Conservation (phyloP, 1,284 basidiomycete species). For the Microbotryum intermedium region DNA sequence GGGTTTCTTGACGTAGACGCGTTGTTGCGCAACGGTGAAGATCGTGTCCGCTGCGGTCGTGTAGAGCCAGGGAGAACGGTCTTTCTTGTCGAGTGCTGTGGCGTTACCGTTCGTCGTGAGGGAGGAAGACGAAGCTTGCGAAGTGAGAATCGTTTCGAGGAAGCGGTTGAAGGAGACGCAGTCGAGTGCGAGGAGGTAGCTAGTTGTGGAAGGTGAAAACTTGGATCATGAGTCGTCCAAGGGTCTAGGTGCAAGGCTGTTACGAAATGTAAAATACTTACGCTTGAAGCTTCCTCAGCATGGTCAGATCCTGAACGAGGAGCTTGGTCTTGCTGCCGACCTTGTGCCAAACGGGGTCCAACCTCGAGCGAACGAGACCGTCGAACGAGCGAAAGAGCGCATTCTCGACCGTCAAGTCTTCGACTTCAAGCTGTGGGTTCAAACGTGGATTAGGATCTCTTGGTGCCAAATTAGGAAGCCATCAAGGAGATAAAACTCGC, state of each 20-base stretch:
- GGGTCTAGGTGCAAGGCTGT: background rate
- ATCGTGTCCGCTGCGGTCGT: conserved; percentile 83
- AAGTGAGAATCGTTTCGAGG: conserved; percentile 78
- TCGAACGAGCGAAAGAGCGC: conserved; percentile 94
- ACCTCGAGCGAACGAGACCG: conserved; percentile 72
- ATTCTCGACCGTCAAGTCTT: conserved; percentile 86
- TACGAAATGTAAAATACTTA: conserved; percentile 42
- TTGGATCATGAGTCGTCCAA: background rate
- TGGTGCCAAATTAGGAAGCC: conserved; percentile 2
- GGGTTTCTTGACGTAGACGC: conserved; percentile 58
- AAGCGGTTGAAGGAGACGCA: conserved; percentile 83
- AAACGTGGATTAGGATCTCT: background rate
- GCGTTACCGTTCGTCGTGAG: background rate
- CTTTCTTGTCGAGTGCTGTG: conserved; percentile 38
- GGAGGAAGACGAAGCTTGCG: conserved; percentile 47
- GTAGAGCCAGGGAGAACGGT: conserved; percentile 76
- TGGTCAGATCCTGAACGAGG: conserved; percentile 78
- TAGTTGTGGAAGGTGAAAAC: too few relatives aligned
- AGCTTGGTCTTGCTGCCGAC: conserved; percentile 86
- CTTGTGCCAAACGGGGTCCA: conserved; percentile 94
- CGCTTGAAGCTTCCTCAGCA: conserved; percentile 73
- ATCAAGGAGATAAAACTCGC: conserved; percentile 52
- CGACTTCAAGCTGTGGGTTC: conserved; percentile 67
- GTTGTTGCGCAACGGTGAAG: conserved; percentile 68
- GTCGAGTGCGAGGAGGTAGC: conserved; percentile 85